Evolutionary conservation across 2,329 filamentous ascomycete species (phyloP), one percentile per base, ranked within the genome.

Genomic region (Aspergillus jensenii): DNA sequence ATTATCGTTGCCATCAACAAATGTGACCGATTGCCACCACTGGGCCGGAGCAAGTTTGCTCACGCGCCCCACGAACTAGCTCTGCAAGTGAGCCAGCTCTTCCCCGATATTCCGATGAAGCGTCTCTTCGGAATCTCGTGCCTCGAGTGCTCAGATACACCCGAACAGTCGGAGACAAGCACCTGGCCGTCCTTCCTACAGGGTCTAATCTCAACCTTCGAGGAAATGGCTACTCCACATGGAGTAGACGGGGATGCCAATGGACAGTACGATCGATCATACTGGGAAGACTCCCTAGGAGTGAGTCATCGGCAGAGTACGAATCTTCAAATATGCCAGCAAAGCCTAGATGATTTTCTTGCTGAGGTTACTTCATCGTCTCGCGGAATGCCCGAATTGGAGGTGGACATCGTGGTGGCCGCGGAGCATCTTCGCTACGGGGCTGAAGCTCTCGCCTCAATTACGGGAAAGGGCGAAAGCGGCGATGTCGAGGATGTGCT

Each of bases 401-500:
- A 75, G 35, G 80, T 89, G 7, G 95, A 98, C 70, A 88, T 96
- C 48, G 93, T 97, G 6, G 82, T 96, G 25, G 93, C 92, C 11
- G 95, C 95, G 0, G 95, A 99, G 74, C 87, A 93, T 70, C 80
- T 99, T 55, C 87, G 95, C 44, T 86, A 85, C 64, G 93, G 92
- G 12, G 92, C 91, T 1, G 85, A 88, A 52, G 88, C 86, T 62
- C 80, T 97, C n/a, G 89, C 91, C 2, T 86, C 87, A 57, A 96
- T 98, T 67, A 98, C 92, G 1, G 95, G 95, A 0, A 86, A 86
- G 55, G 93, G 92, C 1, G 90, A 92, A 67, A 85, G 84, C 41
- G 90, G 92, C 2, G 93, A 98, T 74, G 91, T 98, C 15, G 93
- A 99, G 72, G 95, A 98, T 71, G 91, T 99, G 7, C 78, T 99